These are phyloP conservation scores for Rhazya stricta DNA, from an alignment of 257 asterid genomes.

Conservation along the genomic window DNA sequence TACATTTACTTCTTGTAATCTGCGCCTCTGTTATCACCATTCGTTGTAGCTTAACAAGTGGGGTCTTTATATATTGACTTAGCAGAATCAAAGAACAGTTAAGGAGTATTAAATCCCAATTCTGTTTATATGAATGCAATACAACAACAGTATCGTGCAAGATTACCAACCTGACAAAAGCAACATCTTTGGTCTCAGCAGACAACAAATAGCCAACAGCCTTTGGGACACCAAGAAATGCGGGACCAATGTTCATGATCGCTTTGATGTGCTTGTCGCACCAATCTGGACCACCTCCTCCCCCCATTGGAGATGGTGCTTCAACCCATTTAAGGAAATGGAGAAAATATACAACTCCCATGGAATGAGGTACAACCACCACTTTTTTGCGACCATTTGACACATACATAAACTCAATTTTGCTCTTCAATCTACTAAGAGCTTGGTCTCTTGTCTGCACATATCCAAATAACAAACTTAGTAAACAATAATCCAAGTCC, in stretches of 20 bases:
- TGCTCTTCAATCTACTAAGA: constrained; percentile 80
- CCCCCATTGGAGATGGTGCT: constrained; percentile 70
- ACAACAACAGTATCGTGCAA: neutral
- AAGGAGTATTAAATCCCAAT: no score
- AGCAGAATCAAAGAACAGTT: neutral
- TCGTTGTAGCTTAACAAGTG: neutral
- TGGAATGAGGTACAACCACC: constrained; percentile 95
- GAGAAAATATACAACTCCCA: constrained; percentile 83
- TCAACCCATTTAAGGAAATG: constrained; percentile 96
- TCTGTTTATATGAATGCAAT: neutral
- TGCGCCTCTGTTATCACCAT: neutral
- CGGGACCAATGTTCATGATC: constrained; percentile 67
- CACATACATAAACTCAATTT: constrained; percentile 77
- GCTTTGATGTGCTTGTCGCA: constrained; percentile 85
- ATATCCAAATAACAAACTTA: constrained; percentile 13
- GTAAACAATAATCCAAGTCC: constrained; percentile 6
- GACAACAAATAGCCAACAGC: constrained; percentile 61
- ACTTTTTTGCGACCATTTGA: constrained; percentile 67
- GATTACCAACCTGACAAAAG: constrained; percentile 58
- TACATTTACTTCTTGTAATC: neutral
- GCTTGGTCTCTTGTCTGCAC: constrained; percentile 76
- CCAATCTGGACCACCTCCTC: constrained; percentile 83
- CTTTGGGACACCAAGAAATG: constrained; percentile 90
- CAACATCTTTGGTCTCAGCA: constrained; percentile 82
- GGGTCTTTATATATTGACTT: neutral